Percentiles rank a stretch among this genome's conserved stretches.
Conservation (phyloP, 495 filamentous ascomycete genomes). For the Neurospora cerealis region DNA sequence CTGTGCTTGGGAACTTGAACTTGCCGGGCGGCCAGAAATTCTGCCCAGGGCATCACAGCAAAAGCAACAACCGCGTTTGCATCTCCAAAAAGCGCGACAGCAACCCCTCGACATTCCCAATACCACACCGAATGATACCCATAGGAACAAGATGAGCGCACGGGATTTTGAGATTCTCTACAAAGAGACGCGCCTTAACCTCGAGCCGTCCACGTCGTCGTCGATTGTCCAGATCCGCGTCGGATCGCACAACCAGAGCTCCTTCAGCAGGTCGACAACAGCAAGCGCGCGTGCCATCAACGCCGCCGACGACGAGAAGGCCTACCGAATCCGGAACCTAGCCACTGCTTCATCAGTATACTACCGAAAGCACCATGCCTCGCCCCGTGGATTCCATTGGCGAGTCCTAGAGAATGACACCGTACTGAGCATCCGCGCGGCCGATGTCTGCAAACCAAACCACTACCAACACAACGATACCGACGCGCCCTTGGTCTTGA, state of each 20-base stretch:
- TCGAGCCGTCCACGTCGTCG: slow-evolving; percentile 60
- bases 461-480: slow-evolving; percentile 39
- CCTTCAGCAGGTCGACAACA: slow-evolving; percentile 25
- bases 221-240: slow-evolving; percentile 68
- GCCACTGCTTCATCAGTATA: slow-evolving; percentile 76
- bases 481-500: slow-evolving; percentile 63
- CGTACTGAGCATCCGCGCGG: slow-evolving; percentile 70
- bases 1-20: slow-evolving; percentile 8
- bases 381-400: slow-evolving; percentile 84
- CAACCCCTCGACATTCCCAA: slow-evolving; percentile 2
- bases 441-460: slow-evolving; percentile 59
- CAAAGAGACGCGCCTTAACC: slow-evolving; percentile 77
- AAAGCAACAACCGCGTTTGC: slow-evolving; percentile 14
- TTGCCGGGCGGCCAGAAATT: slow-evolving; percentile 16
- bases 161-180: slow-evolving; percentile 46
- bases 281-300: slow-evolving; percentile 1
- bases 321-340: slow-evolving; percentile 59
- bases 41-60: slow-evolving; percentile 9
- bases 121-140: slow-evolving; percentile 16
- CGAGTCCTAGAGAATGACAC: slow-evolving; percentile 71
- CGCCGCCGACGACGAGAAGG: slow-evolving; percentile 58
- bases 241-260: slow-evolving; percentile 34
- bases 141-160: slow-evolving; percentile 35
- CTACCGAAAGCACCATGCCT: slow-evolving; percentile 62
- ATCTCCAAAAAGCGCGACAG: slow-evolving; percentile 15